Percentiles rank a stretch among this genome's conserved stretches.
Evolutionary conservation across 176 grass and related monocot species (phyloP).

Genomic region (Eleusine coracana): DNA sequence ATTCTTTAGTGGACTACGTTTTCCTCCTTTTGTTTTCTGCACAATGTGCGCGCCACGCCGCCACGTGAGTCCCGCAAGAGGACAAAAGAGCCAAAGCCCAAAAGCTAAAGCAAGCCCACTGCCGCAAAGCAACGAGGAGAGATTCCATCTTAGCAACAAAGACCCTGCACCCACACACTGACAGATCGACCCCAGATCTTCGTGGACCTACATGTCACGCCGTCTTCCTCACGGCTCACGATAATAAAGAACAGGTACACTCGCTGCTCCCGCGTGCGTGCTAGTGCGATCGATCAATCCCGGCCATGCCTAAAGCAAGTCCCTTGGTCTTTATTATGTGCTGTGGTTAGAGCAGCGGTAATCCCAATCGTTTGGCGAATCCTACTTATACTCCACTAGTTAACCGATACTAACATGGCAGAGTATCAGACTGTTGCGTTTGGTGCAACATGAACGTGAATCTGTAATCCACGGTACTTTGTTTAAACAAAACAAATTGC

Average conservation of each 20-base stretch:
- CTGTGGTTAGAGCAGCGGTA: not conserved
- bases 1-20: too few relatives aligned
- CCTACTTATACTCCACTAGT: too few relatives aligned
- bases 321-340: not conserved
- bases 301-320: not conserved
- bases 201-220: not conserved
- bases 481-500: not conserved
- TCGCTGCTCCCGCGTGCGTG: not conserved
- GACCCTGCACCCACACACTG: not conserved
- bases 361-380: not conserved
- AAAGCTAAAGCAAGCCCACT: conserved; percentile 7
- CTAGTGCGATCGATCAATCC: not conserved
- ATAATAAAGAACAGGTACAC: too few relatives aligned
- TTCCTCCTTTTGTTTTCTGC: too few relatives aligned
- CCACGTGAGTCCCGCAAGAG: not conserved
- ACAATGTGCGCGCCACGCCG: not conserved
- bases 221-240: not conserved
- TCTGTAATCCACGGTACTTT: not conserved
- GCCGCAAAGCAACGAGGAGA: not conserved
- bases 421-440: not conserved
- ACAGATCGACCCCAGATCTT: not conserved
- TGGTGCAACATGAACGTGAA: not conserved
- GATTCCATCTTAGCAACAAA: too few relatives aligned
- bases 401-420: not conserved
- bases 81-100: not conserved